Conservation (phyloP, 2,329 filamentous ascomycete species). For the Aspergillus carbonarius region DNA sequence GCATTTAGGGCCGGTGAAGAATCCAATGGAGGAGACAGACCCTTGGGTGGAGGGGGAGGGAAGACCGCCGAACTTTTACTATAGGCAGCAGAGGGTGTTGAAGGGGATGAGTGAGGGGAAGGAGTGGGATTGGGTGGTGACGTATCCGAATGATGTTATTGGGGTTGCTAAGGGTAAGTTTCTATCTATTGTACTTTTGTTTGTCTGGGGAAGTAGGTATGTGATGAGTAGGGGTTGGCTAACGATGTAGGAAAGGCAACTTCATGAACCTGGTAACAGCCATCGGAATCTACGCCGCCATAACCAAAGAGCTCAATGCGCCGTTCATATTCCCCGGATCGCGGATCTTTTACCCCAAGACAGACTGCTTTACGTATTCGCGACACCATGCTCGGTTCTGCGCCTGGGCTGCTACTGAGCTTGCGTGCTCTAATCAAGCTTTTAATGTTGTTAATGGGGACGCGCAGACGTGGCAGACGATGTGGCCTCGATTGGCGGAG, state of each 20-base stretch:
- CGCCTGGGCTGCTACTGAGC: constrained; percentile 36
- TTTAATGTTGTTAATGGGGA: constrained; percentile 47
- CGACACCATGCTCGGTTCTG: constrained; percentile 37
- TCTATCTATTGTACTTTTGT: background rate
- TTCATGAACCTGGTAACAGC: constrained; percentile 46
- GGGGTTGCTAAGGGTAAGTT: constrained; percentile 21
- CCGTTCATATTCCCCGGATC: constrained; percentile 37
- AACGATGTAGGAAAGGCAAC: constrained; percentile 34
- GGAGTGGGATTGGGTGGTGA: constrained; percentile 44
- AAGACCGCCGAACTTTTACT: constrained; percentile 54
- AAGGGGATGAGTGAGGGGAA: constrained; percentile 29
- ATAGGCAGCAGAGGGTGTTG: constrained; percentile 50
- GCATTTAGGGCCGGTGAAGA: constrained; percentile 50
- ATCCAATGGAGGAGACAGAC: constrained; percentile 50
- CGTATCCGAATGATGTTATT: constrained; percentile 49
- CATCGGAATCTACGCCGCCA: constrained; percentile 41
- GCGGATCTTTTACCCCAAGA: constrained; percentile 32
- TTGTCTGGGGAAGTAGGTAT: background rate
- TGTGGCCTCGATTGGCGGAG: constrained; percentile 43
- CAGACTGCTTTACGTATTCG: constrained; percentile 37
- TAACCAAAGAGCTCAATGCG: constrained; percentile 31
- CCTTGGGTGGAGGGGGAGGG: constrained; percentile 42
- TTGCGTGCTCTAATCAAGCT: constrained; percentile 35
- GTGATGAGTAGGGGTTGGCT: background rate
- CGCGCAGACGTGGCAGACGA: constrained; percentile 37